phyloP scores from a whole-genome alignment of 106 monocot species.

The Dendrobium catenatum region DNA sequence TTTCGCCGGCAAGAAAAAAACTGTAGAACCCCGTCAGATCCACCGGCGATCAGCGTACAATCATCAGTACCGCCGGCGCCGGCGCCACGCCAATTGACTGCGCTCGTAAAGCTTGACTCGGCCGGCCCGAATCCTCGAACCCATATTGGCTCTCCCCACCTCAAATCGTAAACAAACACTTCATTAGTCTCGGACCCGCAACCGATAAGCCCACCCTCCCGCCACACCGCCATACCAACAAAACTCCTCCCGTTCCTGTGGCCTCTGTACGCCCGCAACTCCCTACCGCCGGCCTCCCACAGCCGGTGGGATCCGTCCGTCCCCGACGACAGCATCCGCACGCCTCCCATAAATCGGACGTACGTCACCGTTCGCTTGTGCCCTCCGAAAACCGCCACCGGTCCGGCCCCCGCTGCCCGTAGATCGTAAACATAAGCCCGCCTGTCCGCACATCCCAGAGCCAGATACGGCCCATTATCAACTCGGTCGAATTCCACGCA shows the following conservation, averaged over 20 bases:
- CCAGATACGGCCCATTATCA: conserved; percentile 16
- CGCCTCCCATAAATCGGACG: conserved; percentile 44
- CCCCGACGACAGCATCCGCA: conserved; percentile 52
- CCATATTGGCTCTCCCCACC: conserved; percentile 87
- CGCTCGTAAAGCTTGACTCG: conserved; percentile 34
- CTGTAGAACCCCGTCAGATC: conserved; percentile 54
- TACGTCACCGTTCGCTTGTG: conserved; percentile 70
- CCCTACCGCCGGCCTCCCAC: conserved; percentile 39
- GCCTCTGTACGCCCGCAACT: conserved; percentile 49
- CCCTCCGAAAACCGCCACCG: conserved; percentile 30
- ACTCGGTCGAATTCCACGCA: conserved; percentile 69
- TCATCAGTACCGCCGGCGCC: conserved; percentile 10
- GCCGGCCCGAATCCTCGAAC: conserved; percentile 32
- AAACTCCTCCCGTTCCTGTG: conserved; percentile 64
- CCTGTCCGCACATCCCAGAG: conserved; percentile 55
- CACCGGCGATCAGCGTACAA: conserved; percentile 53
- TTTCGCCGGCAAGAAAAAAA: conserved; percentile 31
- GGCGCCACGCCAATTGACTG: conserved; percentile 45
- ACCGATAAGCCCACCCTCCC: conserved; percentile 43
- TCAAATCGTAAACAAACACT: conserved; percentile 71
- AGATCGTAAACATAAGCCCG: conserved; percentile 68
- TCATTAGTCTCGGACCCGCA: conserved; percentile 82
- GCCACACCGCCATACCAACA: conserved; percentile 67
- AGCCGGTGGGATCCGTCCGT: conserved; percentile 58
- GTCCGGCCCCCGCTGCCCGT: conserved; percentile 26